Percentiles rank a stretch among this genome's conserved stretches.
phyloP scores from a whole-genome alignment of 192 early-diverging fungal genomes.

The Backusella liffmaniae region DNA sequence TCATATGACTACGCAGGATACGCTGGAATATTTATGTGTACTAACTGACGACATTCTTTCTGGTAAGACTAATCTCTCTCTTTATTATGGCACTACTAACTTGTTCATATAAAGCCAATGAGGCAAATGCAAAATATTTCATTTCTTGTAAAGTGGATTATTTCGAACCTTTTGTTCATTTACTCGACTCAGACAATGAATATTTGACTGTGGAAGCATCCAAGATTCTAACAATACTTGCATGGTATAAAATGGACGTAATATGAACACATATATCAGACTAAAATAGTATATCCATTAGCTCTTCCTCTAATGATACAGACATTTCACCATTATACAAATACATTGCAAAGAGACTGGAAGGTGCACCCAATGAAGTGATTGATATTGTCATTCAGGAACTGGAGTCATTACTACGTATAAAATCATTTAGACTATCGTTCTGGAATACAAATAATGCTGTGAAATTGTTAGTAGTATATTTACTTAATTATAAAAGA shows the following conservation, averaged over 20 bases:
- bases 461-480: conserved; percentile 44
- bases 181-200: conserved; percentile 80
- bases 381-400: conserved; percentile 86
- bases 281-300: not conserved
- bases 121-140: conserved; percentile 46
- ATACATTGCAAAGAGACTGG: conserved; percentile 54
- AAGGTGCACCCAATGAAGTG: conserved; percentile 45
- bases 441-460: conserved; percentile 62
- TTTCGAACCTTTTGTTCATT: conserved; percentile 51
- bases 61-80: conserved; percentile 12
- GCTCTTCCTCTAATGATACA: not conserved
- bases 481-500: not conserved
- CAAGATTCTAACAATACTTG: conserved; percentile 74
- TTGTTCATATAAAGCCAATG: conserved; percentile 36
- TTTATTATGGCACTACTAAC: not conserved
- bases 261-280: no score
- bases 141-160: conserved; percentile 30
- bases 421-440: conserved; percentile 48
- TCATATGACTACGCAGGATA: conserved; percentile 79
- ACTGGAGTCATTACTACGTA: conserved; percentile 71
- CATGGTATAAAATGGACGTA: conserved; percentile 43
- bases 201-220: conserved; percentile 80
- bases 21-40: conserved; percentile 86
- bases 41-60: conserved; percentile 77
- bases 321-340: not conserved